Evolutionary conservation across 2,329 filamentous ascomycete species (phyloP).

Genomic region (Aschersonia sp.): DNA sequence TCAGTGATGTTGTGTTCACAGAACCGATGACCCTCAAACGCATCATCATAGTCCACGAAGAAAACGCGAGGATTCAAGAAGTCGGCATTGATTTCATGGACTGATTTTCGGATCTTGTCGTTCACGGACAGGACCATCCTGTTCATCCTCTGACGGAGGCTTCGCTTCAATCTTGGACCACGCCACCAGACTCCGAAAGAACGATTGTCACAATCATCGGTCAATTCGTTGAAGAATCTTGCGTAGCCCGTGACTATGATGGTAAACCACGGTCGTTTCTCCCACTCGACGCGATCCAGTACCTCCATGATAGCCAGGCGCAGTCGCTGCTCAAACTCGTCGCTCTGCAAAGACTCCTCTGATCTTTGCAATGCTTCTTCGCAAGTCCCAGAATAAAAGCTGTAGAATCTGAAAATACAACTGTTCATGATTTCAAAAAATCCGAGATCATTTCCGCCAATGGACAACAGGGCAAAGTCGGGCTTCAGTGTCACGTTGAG

Average conservation of each 20-base stretch:
- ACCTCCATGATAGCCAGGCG: constrained; percentile 25
- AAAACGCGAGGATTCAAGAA: constrained; percentile 22
- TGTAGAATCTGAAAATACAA: constrained; percentile 34
- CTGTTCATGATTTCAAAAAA: constrained; percentile 35
- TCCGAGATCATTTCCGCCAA: constrained; percentile 33
- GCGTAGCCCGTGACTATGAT: constrained; percentile 32
- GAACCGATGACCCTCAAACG: constrained; percentile 30
- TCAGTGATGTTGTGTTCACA: constrained; percentile 24
- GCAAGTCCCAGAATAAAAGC: constrained; percentile 31
- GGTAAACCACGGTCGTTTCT: constrained; percentile 25
- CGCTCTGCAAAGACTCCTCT: constrained; percentile 5
- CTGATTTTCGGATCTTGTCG: constrained; percentile 19
- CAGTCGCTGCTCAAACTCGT: constrained; percentile 23
- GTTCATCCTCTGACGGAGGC: constrained; percentile 26
- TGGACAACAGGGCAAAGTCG: constrained; percentile 30
- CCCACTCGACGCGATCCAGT: constrained; percentile 27
- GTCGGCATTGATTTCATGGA: constrained; percentile 20
- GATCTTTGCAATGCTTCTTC: constrained; percentile 21
- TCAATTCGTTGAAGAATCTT: constrained; percentile 30
- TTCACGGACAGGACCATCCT: constrained; percentile 27
- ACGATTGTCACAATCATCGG: constrained; percentile 25
- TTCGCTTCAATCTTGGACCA: constrained; percentile 23
- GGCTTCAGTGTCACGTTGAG: constrained; percentile 21
- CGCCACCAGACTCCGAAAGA: constrained; percentile 31
- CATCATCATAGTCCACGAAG: constrained; percentile 29